phyloP scores from a whole-genome alignment of 1,139 yeast genomes.

The Geotrichum australiense region DNA sequence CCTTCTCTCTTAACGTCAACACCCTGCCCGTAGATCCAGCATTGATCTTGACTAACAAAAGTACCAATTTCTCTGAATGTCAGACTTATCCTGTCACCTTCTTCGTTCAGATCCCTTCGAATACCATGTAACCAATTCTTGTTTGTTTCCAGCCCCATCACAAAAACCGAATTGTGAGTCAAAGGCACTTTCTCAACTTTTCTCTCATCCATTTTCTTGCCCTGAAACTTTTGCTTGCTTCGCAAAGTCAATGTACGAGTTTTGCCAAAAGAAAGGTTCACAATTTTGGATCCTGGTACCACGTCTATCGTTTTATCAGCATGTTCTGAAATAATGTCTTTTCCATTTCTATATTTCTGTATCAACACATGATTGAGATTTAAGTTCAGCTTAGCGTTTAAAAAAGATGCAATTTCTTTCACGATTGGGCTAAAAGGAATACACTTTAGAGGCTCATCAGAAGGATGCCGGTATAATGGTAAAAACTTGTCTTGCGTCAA shows the following conservation, averaged over 20 bases:
- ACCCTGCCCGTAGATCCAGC: constrained; percentile 20
- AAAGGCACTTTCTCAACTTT: constrained; percentile 14
- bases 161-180: constrained; percentile 20
- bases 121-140: constrained; percentile 22
- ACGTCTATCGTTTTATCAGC: constrained; percentile 23
- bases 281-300: constrained; percentile 20
- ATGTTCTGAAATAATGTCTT: constrained; percentile 23
- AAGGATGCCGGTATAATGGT: constrained; percentile 20
- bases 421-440: constrained; percentile 14
- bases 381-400: constrained; percentile 13
- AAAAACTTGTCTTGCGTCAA: neutral
- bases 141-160: constrained; percentile 21
- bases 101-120: constrained; percentile 11
- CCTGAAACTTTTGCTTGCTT: constrained; percentile 12
- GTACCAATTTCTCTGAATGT: constrained; percentile 22
- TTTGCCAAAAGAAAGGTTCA: constrained; percentile 21
- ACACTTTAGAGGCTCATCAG: constrained; percentile 19
- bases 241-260: constrained; percentile 20
- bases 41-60: constrained; percentile 15
- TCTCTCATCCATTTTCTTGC: neutral
- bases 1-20: constrained; percentile 1
- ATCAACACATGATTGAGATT: constrained; percentile 22
- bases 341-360: constrained; percentile 22
- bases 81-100: constrained; percentile 20
- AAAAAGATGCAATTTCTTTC: constrained; percentile 10